Base-by-base conservation (phyloP, 129 eudicot species). In the Oenanthe sinensis region DNA sequence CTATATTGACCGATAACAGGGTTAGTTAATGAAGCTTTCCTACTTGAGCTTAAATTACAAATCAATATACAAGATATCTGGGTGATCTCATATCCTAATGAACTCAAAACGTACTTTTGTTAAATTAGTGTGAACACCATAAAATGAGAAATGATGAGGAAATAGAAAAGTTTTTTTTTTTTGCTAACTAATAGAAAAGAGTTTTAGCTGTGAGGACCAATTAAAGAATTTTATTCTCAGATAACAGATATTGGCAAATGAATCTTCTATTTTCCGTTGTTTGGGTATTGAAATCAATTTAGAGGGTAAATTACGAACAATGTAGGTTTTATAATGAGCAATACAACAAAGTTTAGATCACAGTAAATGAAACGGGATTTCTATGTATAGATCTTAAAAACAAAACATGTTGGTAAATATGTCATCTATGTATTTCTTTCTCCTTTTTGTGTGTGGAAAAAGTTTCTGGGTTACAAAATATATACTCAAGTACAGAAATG, bases 1-100 rank as follows among this genome's bases (percentile, higher is more conserved):
- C 98, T 94, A 81, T 68, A 85, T 67, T 43, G 28, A 75, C 40
- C 80, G 45, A 50, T 58, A 71, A 65, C 72, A 75, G 54, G 44
- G 58, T 49, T 4, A 58, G 26, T 50, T 37, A 48, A 36, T 4
- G 40, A 60, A 75, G 60, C 60, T 74, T 46, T 16, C 60, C 62
- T 12, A 1, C 22, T n/a, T 45, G 37, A 45, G 20, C 14, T 12
- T 75, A 19, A 46, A 74, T 50, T 22, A 50, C 58, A 48, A 14
- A 13, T 48, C 2, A 48, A 45, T 45, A 9, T 47, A 47, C 50
- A 14, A 45, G 13, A 45, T 45, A 9, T 9, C 13, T 45, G 0
- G 14, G 48, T 45, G 48, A 45, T 45, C 48, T 0, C 1, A 45
- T 45, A 8, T 11, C 48, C 2, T 16, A 52, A 0, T 16, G 60